Percentiles rank a stretch among this genome's conserved stretches.
Evolutionary conservation across 805 yeast genomes (phyloP).

Genomic region (Hanseniaspora lachancei): DNA sequence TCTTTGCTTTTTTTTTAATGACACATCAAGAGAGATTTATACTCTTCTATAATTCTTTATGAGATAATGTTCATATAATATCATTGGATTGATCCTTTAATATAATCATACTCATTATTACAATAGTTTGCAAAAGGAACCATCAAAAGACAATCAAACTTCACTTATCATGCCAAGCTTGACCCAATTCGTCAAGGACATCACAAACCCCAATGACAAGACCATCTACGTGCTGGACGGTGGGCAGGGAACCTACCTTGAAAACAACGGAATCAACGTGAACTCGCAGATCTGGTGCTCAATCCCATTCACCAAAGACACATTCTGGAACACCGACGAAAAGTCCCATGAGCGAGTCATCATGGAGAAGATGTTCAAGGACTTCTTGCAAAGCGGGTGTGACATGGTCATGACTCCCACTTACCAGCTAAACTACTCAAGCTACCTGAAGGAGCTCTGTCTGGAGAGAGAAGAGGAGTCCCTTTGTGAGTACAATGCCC

Average conservation of each 20-base stretch:
- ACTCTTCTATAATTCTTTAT: no score
- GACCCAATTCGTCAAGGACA: background rate
- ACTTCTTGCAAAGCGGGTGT: slow-evolving; percentile 44
- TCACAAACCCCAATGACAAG: slow-evolving; percentile 7
- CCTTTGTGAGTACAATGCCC: slow-evolving; percentile 18
- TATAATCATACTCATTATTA: background rate
- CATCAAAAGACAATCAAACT: background rate
- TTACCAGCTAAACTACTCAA: slow-evolving; percentile 42
- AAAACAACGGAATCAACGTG: slow-evolving; percentile 34
- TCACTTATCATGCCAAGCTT: background rate
- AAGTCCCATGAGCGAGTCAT: slow-evolving; percentile 29
- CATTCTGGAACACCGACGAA: slow-evolving; percentile 17
- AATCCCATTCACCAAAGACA: slow-evolving; percentile 27
- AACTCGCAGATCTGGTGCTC: slow-evolving; percentile 52
- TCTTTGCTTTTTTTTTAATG: no score
- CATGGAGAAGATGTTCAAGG: slow-evolving; percentile 36
- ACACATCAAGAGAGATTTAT: no score
- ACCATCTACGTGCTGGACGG: slow-evolving; percentile 35
- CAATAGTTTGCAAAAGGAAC: background rate
- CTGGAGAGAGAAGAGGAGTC: slow-evolving; percentile 10
- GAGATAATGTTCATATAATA: no score
- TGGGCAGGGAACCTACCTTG: slow-evolving; percentile 53
- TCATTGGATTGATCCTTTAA: no score
- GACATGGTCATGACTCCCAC: slow-evolving; percentile 39
- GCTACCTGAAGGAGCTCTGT: slow-evolving; percentile 27